Evolutionary conservation across 2,329 filamentous ascomycete species (phyloP), one percentile per base, ranked within the genome.

Genomic region (Xylogone sp.): DNA sequence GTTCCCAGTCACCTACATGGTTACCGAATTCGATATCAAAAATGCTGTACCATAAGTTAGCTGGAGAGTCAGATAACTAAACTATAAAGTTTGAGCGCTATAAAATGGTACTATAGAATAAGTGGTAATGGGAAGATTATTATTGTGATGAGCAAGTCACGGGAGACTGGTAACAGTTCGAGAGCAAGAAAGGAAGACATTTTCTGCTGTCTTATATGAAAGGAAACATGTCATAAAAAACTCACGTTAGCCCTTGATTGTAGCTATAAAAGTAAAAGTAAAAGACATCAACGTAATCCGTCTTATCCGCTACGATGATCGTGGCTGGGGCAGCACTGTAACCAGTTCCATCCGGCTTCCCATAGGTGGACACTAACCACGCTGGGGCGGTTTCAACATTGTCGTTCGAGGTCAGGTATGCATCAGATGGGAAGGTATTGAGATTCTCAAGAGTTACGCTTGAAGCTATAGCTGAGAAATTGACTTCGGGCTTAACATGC

Each of bases 301-400:
- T 29, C 31, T 49, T 49, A 12, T 42, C 31, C 13, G 19, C 46
- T 4, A 81, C 73, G 18, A 86, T 74, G 34, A 85, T 72, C 0
- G 72, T 70, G 21, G 73, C 73, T 2, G 74, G 73, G 5, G 72
- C 69, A 3, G 75, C 75, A 2, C 71, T 81, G 48, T 74, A 71
- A 6, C 79, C 78, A 13, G 67, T 61, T 10, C 56, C 54, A 58
- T 79, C 71, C 0, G 81, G 81, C 13, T 63, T 67, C 1, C 76
- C 72, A 29, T 82, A 83, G 39, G 70, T 56, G 46, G 22, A 21
- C 1, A 49, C 6, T 27, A 76, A 68, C 74, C 75, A 77, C 5
- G 64, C 22, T 7, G 72, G 73, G 21, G 70, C 63, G 2, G 68
- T 67, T 44, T 68, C 62, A 12, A 76, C 72, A 9, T 75, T 73